Evolutionary conservation across 2,329 filamentous ascomycete genomes (phyloP).

Genomic region (Zalaria sp.): DNA sequence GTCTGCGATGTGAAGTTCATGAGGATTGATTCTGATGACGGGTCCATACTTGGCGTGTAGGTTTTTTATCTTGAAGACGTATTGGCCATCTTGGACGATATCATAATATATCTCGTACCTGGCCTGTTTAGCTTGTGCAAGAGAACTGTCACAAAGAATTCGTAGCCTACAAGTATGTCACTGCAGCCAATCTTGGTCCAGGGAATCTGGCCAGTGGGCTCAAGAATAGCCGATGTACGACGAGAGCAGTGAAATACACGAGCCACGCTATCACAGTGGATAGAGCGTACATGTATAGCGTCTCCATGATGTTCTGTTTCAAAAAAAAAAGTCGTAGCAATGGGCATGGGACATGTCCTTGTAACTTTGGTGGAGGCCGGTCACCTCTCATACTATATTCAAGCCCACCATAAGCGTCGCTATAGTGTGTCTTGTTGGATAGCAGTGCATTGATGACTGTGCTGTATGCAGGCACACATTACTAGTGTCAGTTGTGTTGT

Average conservation of each 20-base stretch:
- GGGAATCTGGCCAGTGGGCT: slow-evolving; percentile 3
- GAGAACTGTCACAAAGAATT: not conserved
- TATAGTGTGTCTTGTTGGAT: too few species aligned
- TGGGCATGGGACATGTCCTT: too few species aligned
- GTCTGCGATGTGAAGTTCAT: not conserved
- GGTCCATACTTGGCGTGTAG: not conserved
- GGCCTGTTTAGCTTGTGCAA: not conserved
- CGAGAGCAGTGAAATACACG: not conserved
- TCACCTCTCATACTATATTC: too few species aligned
- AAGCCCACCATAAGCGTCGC: too few species aligned
- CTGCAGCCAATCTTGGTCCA: slow-evolving; percentile 2
- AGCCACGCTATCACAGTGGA: too few species aligned
- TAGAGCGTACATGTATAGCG: too few species aligned
- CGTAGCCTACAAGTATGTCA: slow-evolving; percentile 1
- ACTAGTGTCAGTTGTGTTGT: too few species aligned
- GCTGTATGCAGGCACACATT: too few species aligned
- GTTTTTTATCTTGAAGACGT: not conserved
- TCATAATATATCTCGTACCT: not conserved
- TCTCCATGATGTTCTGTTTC: too few species aligned
- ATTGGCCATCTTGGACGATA: not conserved
- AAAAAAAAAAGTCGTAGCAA: too few species aligned
- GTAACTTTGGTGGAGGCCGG: too few species aligned
- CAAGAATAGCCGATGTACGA: slow-evolving; percentile 3
- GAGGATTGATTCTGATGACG: not conserved
- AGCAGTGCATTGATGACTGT: too few species aligned